These are phyloP conservation scores for Stylosanthes scabra DNA, from an alignment of 331 rosid genomes.

Conservation along the genomic window DNA sequence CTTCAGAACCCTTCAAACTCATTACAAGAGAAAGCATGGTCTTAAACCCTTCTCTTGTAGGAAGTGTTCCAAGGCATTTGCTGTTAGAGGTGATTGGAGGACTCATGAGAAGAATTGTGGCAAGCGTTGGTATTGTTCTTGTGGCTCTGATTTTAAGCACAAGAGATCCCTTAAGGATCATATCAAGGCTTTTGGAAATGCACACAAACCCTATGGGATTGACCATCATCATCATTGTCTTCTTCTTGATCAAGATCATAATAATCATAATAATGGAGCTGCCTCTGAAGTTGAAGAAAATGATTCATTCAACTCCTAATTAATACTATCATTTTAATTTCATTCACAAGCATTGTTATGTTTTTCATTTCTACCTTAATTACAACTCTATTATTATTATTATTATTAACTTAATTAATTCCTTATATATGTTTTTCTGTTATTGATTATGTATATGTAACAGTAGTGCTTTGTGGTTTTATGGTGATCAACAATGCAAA, in stretches of 20 bases:
- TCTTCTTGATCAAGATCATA: background rate
- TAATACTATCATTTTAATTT: too few relatives aligned
- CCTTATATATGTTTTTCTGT: too few relatives aligned
- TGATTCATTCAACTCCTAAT: background rate
- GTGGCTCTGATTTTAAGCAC: conserved; percentile 2
- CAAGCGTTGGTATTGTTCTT: background rate
- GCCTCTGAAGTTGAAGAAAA: background rate
- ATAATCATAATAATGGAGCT: too few relatives aligned
- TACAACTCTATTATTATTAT: too few relatives aligned
- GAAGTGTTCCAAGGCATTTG: conserved; percentile 4
- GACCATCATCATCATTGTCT: background rate
- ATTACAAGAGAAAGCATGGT: conserved; percentile 2
- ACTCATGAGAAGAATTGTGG: conserved; percentile 9
- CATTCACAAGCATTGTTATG: too few relatives aligned
- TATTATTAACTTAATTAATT: too few relatives aligned
- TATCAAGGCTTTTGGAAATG: background rate
- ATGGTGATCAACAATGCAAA: too few relatives aligned
- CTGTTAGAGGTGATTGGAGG: conserved; percentile 7
- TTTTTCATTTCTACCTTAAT: too few relatives aligned
- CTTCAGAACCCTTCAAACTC: conserved; percentile 5
- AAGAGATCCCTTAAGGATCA: background rate
- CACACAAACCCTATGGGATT: background rate
- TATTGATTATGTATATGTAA: too few relatives aligned
- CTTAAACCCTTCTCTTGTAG: background rate
- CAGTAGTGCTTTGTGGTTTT: too few relatives aligned